phyloP scores from a whole-genome alignment of 805 yeast species.

The Wickerhamomyces alni region DNA sequence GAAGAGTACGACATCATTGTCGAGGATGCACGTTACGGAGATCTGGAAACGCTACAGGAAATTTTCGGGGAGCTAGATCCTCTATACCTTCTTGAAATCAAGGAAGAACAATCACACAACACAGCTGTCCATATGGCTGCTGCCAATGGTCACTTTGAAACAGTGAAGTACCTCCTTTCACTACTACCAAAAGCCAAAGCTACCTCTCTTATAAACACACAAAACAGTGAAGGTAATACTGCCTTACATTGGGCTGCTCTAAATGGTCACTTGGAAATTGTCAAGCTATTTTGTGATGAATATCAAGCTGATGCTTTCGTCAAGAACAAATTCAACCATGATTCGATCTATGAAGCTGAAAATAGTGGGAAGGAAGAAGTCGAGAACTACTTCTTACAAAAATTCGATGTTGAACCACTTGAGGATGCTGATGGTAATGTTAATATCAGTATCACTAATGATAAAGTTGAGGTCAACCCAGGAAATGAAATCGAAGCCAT shows the following conservation, averaged over 20 bases:
- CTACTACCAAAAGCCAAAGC: conserved; percentile 41
- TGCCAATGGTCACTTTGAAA: conserved; percentile 84
- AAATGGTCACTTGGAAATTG: conserved; percentile 75
- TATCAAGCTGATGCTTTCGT: conserved; percentile 77
- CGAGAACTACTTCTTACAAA: conserved; percentile 69
- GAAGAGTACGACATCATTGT: conserved; percentile 82
- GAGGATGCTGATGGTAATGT: conserved; percentile 37
- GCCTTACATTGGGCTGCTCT: conserved; percentile 95
- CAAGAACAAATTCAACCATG: conserved; percentile 73
- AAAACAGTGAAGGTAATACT: conserved; percentile 84
- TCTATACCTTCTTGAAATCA: conserved; percentile 34
- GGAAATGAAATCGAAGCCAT: conserved; percentile 51
- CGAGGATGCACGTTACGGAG: conserved; percentile 85
- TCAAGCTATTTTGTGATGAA: conserved; percentile 62
- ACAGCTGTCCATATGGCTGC: conserved; percentile 94
- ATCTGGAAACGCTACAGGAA: conserved; percentile 64
- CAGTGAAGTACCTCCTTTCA: conserved; percentile 53
- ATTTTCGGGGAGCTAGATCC: conserved; percentile 57
- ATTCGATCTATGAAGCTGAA: conserved; percentile 86
- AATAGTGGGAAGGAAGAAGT: conserved; percentile 67
- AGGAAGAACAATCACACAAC: conserved; percentile 58
- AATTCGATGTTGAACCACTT: conserved; percentile 64
- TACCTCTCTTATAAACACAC: conserved; percentile 37
- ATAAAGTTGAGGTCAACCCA: conserved; percentile 34
- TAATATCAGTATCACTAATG: conserved; percentile 20